Conservation (phyloP, 129 eudicot species). For the Gnaphalium uliginosum region DNA sequence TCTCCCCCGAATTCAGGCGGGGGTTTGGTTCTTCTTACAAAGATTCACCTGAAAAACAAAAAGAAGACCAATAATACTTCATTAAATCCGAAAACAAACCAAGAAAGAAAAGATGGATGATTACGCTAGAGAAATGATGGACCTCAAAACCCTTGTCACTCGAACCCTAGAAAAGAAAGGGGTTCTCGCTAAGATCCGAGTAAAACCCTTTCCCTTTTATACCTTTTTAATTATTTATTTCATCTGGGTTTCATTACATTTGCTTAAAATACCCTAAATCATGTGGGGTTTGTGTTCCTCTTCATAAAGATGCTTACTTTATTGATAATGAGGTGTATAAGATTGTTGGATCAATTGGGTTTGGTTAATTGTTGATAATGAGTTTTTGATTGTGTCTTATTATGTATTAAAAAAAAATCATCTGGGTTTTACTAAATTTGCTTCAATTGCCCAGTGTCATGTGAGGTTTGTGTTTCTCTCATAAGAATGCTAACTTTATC, state of each 20-base stretch:
- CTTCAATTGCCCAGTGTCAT: neutral
- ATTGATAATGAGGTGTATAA: slow-evolving; percentile 4
- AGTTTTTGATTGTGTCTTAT: neutral
- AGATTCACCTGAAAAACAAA: slow-evolving; percentile 2
- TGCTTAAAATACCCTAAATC: neutral
- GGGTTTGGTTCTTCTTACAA: slow-evolving; percentile 2
- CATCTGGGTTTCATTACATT: slow-evolving; percentile 15
- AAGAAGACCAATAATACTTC: slow-evolving; percentile 8
- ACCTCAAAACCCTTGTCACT: slow-evolving; percentile 91
- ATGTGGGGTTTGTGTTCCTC: neutral
- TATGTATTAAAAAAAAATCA: neutral
- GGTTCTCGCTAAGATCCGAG: slow-evolving; percentile 97
- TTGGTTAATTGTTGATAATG: neutral
- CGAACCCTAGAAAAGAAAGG: slow-evolving; percentile 92
- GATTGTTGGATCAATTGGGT: slow-evolving; percentile 9
- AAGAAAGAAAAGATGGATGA: slow-evolving; percentile 59
- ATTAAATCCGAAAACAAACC: neutral
- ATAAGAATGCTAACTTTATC: neutral
- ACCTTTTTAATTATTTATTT: neutral
- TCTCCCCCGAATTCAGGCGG: neutral
- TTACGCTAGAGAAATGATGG: slow-evolving; percentile 95
- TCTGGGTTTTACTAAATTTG: neutral
- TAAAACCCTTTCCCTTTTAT: slow-evolving; percentile 26
- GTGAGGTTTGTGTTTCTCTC: neutral
- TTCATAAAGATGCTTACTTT: slow-evolving; percentile 4